Conservation (phyloP, 164 flowering plant species). For the Macadamia tetraphylla region DNA sequence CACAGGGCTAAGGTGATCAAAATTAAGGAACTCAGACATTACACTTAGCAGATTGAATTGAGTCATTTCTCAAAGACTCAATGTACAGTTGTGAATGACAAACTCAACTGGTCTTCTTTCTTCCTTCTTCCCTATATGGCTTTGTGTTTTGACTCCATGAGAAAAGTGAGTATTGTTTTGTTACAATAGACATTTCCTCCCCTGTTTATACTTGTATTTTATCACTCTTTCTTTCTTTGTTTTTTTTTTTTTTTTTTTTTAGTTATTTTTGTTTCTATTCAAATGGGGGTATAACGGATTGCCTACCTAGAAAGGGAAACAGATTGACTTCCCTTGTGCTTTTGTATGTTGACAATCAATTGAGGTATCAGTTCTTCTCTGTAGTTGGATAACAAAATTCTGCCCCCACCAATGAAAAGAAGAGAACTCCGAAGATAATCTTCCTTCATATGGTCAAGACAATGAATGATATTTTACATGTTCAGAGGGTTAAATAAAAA, state of each 20-base stretch:
- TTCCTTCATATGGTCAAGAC: background rate
- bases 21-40: slow-evolving; percentile 8
- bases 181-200: background rate
- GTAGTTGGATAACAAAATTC: background rate
- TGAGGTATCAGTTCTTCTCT: background rate
- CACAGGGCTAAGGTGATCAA: slow-evolving; percentile 16
- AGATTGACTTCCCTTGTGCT: background rate
- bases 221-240: background rate
- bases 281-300: too few relatives aligned
- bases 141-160: background rate
- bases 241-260: background rate
- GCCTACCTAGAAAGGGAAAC: background rate
- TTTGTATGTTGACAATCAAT: background rate
- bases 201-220: background rate
- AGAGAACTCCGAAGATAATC: background rate
- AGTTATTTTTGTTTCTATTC: too few relatives aligned
- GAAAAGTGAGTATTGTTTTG: slow-evolving; percentile 1
- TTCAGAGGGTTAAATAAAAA: too few relatives aligned
- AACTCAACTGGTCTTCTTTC: background rate
- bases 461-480: background rate
- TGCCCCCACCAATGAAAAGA: background rate
- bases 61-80: background rate
- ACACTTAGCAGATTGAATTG: background rate
- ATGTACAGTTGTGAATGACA: background rate
- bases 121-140: background rate